These are phyloP conservation scores for Trichoderma asperellum DNA, from an alignment of 2,329 filamentous ascomycete species.

Conservation along the genomic window DNA sequence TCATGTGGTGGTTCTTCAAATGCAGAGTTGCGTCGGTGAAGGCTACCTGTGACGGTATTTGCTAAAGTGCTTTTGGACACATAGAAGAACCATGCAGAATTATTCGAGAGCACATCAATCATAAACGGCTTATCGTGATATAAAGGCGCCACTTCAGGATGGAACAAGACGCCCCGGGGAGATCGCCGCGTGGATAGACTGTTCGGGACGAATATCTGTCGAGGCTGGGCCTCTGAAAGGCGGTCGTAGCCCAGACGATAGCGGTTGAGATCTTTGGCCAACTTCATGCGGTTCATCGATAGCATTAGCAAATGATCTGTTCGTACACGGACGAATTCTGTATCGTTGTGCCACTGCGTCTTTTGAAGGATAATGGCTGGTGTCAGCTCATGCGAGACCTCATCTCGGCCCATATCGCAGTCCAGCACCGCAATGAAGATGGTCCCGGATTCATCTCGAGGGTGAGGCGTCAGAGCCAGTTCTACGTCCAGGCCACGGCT, in stretches of 20 bases:
- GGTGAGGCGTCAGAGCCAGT: slow-evolving; percentile 37
- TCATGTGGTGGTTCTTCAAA: not conserved
- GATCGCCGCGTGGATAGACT: slow-evolving; percentile 30
- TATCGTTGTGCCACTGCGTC: slow-evolving; percentile 37
- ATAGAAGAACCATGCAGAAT: slow-evolving; percentile 38
- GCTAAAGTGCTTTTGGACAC: not conserved
- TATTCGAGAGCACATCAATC: slow-evolving; percentile 35
- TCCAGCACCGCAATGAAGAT: slow-evolving; percentile 39
- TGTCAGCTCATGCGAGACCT: slow-evolving; percentile 26
- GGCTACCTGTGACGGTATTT: not conserved
- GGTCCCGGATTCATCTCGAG: slow-evolving; percentile 35
- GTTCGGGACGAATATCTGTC: slow-evolving; percentile 36
- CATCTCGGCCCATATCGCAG: slow-evolving; percentile 37
- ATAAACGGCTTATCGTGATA: not conserved
- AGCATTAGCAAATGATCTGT: slow-evolving; percentile 35
- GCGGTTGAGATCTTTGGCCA: slow-evolving; percentile 33
- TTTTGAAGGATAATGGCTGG: slow-evolving; percentile 39
- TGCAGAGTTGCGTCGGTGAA: not conserved
- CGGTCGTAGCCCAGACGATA: not conserved
- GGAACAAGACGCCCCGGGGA: slow-evolving; percentile 37
- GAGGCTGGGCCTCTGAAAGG: slow-evolving; percentile 15
- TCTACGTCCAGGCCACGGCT: slow-evolving; percentile 37
- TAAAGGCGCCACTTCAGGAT: slow-evolving; percentile 30
- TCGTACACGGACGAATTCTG: slow-evolving; percentile 37
- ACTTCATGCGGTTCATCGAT: slow-evolving; percentile 38